Percentiles rank a stretch among this genome's conserved stretches.
These are phyloP conservation scores for Mycena polygramma DNA, from an alignment of 768 basidiomycete genomes.

Conservation along the genomic window DNA sequence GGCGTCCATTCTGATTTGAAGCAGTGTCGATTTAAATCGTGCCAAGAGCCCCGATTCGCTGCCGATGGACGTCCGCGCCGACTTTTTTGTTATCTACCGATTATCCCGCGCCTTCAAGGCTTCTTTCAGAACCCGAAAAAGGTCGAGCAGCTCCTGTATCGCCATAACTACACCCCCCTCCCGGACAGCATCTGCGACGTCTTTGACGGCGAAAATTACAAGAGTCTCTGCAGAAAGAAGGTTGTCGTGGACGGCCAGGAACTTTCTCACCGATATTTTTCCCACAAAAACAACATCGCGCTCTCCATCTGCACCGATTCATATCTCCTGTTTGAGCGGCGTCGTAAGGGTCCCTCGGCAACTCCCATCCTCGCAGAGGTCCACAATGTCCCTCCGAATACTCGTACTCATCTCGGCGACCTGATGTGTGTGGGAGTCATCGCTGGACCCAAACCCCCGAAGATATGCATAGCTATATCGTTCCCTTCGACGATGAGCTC, in stretches of 20 bases:
- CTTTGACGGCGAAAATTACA: not conserved
- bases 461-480: constrained; percentile 1
- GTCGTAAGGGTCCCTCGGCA: constrained; percentile 3
- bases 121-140: constrained; percentile 34
- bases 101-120: constrained; percentile 43
- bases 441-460: not conserved
- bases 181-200: not conserved
- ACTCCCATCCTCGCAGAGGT: not conserved
- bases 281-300: constrained; percentile 2
- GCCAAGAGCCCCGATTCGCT: not conserved
- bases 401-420: not conserved
- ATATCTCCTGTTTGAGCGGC: constrained; percentile 4
- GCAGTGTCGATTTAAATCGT: not conserved
- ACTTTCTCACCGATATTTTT: not conserved
- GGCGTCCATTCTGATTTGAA: not conserved
- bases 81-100: constrained; percentile 43
- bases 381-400: not conserved
- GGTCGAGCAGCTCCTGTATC: constrained; percentile 36
- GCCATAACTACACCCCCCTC: constrained; percentile 25
- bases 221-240: not conserved
- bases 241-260: constrained; percentile 1
- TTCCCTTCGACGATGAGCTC: not conserved
- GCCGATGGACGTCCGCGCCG: not conserved
- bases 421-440: not conserved
- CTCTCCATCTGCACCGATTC: constrained; percentile 5